phyloP scores from a whole-genome alignment of 2,329 filamentous ascomycete species.

The Diaporthe citrichinensis region DNA sequence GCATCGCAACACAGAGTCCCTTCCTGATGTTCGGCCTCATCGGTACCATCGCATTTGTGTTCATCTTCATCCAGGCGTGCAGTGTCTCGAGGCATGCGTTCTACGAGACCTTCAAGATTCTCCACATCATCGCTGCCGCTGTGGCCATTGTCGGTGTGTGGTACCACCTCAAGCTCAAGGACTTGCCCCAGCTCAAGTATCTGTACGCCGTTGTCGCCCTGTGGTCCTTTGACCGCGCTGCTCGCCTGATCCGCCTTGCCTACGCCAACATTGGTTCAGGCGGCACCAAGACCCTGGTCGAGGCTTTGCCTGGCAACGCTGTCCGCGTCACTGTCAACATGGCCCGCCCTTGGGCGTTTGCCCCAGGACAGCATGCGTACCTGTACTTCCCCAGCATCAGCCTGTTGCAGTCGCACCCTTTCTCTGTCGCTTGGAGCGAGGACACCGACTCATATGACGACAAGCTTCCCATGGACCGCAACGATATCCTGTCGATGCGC shows the following conservation, averaged over 20 bases:
- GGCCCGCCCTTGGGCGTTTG: conserved; percentile 82
- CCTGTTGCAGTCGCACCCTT: conserved; percentile 82
- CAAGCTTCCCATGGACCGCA: conserved; percentile 71
- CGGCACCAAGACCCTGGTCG: conserved; percentile 77
- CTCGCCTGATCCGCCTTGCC: conserved; percentile 71
- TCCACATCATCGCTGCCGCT: conserved; percentile 77
- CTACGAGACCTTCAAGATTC: conserved; percentile 82
- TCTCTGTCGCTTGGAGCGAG: conserved; percentile 84
- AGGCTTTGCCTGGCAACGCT: conserved; percentile 83
- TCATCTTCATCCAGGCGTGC: conserved; percentile 76
- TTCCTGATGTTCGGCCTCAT: conserved; percentile 75
- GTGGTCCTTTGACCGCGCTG: conserved; percentile 75
- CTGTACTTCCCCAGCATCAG: conserved; percentile 82
- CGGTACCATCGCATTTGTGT: conserved; percentile 71
- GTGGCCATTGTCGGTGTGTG: conserved; percentile 74
- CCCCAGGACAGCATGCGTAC: conserved; percentile 83
- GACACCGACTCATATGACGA: conserved; percentile 69
- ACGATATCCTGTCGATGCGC: conserved; percentile 71
- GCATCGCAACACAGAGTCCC: conserved; percentile 52
- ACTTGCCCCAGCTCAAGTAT: conserved; percentile 70
- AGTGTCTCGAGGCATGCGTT: conserved; percentile 82
- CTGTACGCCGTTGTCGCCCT: conserved; percentile 74
- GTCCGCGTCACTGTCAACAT: conserved; percentile 80
- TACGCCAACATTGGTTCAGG: conserved; percentile 78
- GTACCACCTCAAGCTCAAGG: conserved; percentile 73